Base-by-base conservation (phyloP, 805 yeast genomes). In the Suhomyces emberorum region DNA sequence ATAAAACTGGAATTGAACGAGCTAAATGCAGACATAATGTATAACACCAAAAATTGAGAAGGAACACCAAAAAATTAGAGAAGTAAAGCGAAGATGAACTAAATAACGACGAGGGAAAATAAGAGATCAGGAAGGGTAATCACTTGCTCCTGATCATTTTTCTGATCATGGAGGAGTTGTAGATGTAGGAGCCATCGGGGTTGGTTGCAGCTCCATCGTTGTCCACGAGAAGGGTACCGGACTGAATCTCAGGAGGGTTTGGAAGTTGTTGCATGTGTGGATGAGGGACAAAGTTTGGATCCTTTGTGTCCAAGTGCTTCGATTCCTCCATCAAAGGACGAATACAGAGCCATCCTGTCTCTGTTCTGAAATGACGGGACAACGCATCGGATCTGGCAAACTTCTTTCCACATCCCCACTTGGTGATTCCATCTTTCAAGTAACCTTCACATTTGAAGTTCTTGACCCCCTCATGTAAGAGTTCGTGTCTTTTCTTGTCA, bases 381-480 rank as follows among this genome's bases (percentile, higher is more conserved):
- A 83, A 65, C 0, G 91, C 93, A 55, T 84, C 93, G 2, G 85
- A 80, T 28, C 93, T 65, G 4, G 89, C 88, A 57, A 83, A 83
- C 44, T 71, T 68, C 52, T 79, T 76, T 11, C 83, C 81, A 55
- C 91, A 83, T 3, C 89, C 91, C 89, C 91, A 82, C 44, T 61
- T 59, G 3, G 81, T 77, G 10, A 49, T 53, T 0, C 81, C 80
- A 47, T 80, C 81, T 22, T 69, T 68, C 42, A 82, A 57, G 15
- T 57, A 56, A 0, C 88, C 89, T 38, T 74, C 73, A 53, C 93
- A 84, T 37, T 70, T 74, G 57, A 79, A 83, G 54, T 74, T 78
- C 64, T 80, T 81, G 39, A 74, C 78, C 4, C 89, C 89, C 15
- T 79, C 74, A 50, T 84, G 93, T n/a, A 84, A 62, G 14, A 75